Evolutionary conservation across 371 early-diverging fungal genomes (phyloP).

Genomic region (Dipsacomyces acuminosporus): DNA sequence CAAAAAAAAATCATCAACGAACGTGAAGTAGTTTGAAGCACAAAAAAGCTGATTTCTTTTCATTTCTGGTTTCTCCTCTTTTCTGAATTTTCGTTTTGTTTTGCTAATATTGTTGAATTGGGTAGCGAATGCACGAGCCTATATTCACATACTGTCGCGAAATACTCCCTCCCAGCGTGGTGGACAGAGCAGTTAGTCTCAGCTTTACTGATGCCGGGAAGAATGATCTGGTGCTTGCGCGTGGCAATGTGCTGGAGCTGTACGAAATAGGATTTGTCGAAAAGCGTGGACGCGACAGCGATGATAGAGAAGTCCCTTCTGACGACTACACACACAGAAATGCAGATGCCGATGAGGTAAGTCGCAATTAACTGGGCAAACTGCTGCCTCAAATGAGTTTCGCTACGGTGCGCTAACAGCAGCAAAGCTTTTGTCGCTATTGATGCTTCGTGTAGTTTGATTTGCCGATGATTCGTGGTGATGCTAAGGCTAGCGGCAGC

Average conservation of each 20-base stretch:
- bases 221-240: slow-evolving; percentile 73
- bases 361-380: neutral
- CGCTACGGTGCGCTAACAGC: no score
- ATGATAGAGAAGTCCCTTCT: slow-evolving; percentile 13
- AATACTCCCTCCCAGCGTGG: slow-evolving; percentile 71
- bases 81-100: no score
- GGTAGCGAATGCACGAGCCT: slow-evolving; percentile 42
- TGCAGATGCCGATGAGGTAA: slow-evolving; percentile 16
- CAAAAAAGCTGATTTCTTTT: no score
- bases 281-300: slow-evolving; percentile 16
- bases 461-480: slow-evolving; percentile 51
- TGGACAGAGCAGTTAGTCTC: slow-evolving; percentile 69
- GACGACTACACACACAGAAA: slow-evolving; percentile 24
- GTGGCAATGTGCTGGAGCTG: slow-evolving; percentile 71
- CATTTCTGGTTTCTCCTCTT: no score
- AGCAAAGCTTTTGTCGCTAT: no score
- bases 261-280: slow-evolving; percentile 69
- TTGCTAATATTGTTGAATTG: no score
- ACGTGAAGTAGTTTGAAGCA: no score
- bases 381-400: no score
- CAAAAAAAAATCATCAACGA: no score
- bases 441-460: slow-evolving; percentile 12
- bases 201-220: slow-evolving; percentile 68
- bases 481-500: slow-evolving; percentile 32
- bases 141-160: slow-evolving; percentile 74